These are phyloP conservation scores for Botryotinia calthae DNA, from an alignment of 2,329 filamentous ascomycete genomes.

Conservation along the genomic window DNA sequence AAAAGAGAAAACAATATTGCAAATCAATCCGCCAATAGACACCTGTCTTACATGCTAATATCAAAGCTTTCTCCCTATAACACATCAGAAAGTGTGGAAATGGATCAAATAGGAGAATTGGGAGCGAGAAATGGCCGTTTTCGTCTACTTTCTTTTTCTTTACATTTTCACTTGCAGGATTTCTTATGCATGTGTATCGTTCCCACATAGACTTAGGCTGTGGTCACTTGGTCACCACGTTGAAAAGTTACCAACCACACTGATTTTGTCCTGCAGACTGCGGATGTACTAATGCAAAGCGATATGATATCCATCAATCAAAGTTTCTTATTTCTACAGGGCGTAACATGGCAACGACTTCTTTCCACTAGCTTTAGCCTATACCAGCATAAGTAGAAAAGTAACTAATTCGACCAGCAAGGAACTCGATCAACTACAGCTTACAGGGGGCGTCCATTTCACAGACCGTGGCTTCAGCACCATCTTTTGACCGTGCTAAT, in stretches of 20 bases:
- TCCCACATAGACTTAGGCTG: slow-evolving; percentile 9
- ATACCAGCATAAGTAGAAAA: background rate
- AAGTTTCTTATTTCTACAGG: slow-evolving; percentile 14
- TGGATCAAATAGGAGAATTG: slow-evolving; percentile 1
- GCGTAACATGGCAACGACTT: slow-evolving; percentile 19
- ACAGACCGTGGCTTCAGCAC: slow-evolving; percentile 9
- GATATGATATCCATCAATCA: slow-evolving; percentile 21
- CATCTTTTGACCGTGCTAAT: slow-evolving; percentile 3
- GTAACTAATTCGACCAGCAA: slow-evolving; percentile 1
- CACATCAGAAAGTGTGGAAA: background rate
- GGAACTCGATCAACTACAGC: slow-evolving; percentile 14
- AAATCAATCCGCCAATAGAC: slow-evolving; percentile 9
- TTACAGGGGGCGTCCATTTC: background rate
- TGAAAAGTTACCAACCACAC: slow-evolving; percentile 22
- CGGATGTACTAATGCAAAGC: slow-evolving; percentile 23
- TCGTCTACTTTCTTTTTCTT: slow-evolving; percentile 11
- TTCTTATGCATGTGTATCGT: slow-evolving; percentile 16
- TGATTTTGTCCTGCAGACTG: slow-evolving; percentile 22
- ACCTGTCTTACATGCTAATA: background rate
- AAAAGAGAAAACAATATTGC: background rate
- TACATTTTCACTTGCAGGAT: slow-evolving; percentile 15
- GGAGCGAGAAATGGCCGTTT: slow-evolving; percentile 11
- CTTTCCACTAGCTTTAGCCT: slow-evolving; percentile 8
- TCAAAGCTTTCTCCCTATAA: slow-evolving; percentile 1
- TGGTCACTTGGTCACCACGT: slow-evolving; percentile 22